Conservation (phyloP, 441 rosid genomes). For the Hura crepitans region DNA sequence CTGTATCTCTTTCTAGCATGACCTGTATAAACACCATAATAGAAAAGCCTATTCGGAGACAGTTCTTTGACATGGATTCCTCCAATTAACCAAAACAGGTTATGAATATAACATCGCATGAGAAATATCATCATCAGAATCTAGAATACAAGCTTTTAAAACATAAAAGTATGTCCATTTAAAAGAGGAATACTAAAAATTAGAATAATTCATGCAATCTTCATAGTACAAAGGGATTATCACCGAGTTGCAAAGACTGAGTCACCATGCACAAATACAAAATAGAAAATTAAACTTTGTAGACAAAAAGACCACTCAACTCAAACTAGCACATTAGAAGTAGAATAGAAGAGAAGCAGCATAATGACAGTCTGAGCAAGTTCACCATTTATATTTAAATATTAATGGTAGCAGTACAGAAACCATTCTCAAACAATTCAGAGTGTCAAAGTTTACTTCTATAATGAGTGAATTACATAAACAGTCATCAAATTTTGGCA, state of each 20-base stretch:
- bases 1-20: conserved; percentile 93
- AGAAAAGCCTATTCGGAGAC: conserved; percentile 21
- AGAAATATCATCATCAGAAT: background rate
- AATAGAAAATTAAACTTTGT: no score
- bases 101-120: background rate
- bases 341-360: background rate
- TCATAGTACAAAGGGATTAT: background rate
- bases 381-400: background rate
- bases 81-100: background rate
- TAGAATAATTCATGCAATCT: background rate
- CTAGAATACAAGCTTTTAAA: background rate
- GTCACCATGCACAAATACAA: background rate
- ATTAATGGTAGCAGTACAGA: background rate
- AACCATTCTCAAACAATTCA: background rate
- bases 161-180: background rate
- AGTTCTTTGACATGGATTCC: background rate
- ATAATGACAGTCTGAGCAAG: background rate
- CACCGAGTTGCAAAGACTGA: no score
- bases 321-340: background rate
- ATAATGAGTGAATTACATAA: no score
- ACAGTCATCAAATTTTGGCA: no score
- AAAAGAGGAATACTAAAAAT: background rate
- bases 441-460: background rate
- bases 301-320: background rate
- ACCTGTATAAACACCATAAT: conserved; percentile 55